Evolutionary conservation across 208 protist species (phyloP).

Genomic region (Kentomonas sorsogonicus): DNA sequence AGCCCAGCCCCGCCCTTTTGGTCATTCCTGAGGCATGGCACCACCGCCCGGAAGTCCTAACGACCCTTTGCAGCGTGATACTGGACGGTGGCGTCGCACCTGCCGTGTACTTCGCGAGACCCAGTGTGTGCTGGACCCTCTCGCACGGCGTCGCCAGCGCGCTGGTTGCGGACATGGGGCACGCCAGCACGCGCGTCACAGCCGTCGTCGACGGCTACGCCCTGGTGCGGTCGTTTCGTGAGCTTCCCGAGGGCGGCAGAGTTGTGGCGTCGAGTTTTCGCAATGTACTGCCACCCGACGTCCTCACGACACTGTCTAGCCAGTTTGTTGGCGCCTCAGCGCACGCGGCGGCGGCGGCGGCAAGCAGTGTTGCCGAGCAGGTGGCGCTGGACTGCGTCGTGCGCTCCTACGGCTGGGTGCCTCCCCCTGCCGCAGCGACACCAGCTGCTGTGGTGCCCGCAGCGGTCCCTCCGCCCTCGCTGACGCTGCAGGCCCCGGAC

Average conservation of each 20-base stretch:
- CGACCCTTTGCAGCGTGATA: conserved; percentile 38
- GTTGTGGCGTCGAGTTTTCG: too few species aligned
- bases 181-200: conserved; percentile 61
- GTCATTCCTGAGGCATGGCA: conserved; percentile 78
- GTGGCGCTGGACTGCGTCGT: too few species aligned
- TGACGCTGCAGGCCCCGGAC: conserved; percentile 35
- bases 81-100: conserved; percentile 52
- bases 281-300: too few species aligned
- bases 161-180: conserved; percentile 74
- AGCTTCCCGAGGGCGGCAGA: conserved; percentile 38
- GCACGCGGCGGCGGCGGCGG: too few species aligned
- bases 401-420: not conserved
- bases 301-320: too few species aligned
- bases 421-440: not conserved
- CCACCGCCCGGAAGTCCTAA: conserved; percentile 50
- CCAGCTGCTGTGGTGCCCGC: not conserved
- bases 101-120: conserved; percentile 68
- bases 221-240: conserved; percentile 53
- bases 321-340: too few species aligned
- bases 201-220: conserved; percentile 81
- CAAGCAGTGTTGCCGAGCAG: too few species aligned
- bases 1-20: conserved; percentile 71
- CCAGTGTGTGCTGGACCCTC: conserved; percentile 70
- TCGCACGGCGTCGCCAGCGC: conserved; percentile 52
- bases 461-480: not conserved